A percentile compares a stretch with the other conserved stretches of the same genome.
These are phyloP conservation scores for Climacium dendroides DNA, from an alignment of 225 moss, liverwort and hornwort genomes.

Conservation along the genomic window DNA sequence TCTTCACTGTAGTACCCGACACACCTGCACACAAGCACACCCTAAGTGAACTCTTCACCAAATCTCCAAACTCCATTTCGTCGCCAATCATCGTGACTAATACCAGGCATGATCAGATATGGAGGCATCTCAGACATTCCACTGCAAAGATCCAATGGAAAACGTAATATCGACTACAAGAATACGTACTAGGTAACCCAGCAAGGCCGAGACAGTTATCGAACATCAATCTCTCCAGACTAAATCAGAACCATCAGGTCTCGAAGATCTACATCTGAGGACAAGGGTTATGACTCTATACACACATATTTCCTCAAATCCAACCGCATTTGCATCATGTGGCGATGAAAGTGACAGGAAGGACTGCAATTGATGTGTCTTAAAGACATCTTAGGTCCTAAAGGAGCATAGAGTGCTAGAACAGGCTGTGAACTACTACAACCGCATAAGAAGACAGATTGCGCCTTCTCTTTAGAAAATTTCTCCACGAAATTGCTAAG, in stretches of 20 bases:
- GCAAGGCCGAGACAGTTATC: not conserved
- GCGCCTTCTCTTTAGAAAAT: not conserved
- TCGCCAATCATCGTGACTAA: not conserved
- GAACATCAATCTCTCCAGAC: not conserved
- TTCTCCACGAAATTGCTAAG: not conserved
- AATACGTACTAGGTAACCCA: not conserved
- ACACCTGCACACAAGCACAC: constrained; percentile 45
- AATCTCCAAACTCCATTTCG: not conserved
- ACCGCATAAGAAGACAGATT: not conserved
- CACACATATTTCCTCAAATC: not conserved
- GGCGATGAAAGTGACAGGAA: not conserved
- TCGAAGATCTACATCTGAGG: not conserved
- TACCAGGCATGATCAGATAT: not conserved
- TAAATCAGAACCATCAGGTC: not conserved
- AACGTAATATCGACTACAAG: not conserved
- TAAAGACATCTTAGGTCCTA: not conserved
- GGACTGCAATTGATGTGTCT: not conserved
- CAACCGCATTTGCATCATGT: not conserved
- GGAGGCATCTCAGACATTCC: not conserved
- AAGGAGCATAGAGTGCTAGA: not conserved
- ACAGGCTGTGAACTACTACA: not conserved
- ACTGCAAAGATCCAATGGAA: not conserved
- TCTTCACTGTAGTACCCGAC: constrained; percentile 88
- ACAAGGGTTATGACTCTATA: not conserved
- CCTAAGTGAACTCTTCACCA: constrained; percentile 3